Percentiles rank a stretch among this genome's conserved stretches.
Evolutionary conservation across 2,329 filamentous ascomycete genomes (phyloP).

Genomic region (Talaromyces sp.): DNA sequence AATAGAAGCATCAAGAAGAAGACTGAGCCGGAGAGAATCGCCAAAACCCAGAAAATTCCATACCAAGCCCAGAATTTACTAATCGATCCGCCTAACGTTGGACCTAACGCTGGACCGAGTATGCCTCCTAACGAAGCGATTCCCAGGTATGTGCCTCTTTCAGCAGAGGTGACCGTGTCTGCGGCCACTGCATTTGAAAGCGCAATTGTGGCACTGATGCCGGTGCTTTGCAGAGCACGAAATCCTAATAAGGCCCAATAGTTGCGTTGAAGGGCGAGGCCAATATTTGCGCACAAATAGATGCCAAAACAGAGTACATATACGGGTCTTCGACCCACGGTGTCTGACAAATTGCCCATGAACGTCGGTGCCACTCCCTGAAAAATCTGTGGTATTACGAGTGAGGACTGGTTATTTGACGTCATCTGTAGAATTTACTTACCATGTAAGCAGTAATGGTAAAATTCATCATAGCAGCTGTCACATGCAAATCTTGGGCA

Average conservation of each 20-base stretch:
- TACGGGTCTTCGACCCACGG: slow-evolving; percentile 45
- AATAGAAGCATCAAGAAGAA: slow-evolving; percentile 41
- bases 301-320: slow-evolving; percentile 48
- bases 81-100: slow-evolving; percentile 42
- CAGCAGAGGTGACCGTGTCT: slow-evolving; percentile 38
- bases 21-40: slow-evolving; percentile 34
- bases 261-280: slow-evolving; percentile 43
- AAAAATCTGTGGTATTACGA: not conserved
- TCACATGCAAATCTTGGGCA: slow-evolving; percentile 26
- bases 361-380: slow-evolving; percentile 52
- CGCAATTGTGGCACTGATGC: slow-evolving; percentile 29
- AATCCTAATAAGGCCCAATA: slow-evolving; percentile 47
- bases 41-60: slow-evolving; percentile 44
- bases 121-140: slow-evolving; percentile 6
- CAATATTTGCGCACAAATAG: slow-evolving; percentile 49
- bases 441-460: slow-evolving; percentile 48
- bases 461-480: slow-evolving; percentile 31
- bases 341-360: slow-evolving; percentile 51
- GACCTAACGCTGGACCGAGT: slow-evolving; percentile 44
- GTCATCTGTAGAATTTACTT: slow-evolving; percentile 23
- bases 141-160: slow-evolving; percentile 41
- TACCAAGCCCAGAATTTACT: slow-evolving; percentile 37
- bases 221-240: slow-evolving; percentile 48
- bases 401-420: not conserved
- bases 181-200: slow-evolving; percentile 37